phyloP scores from a whole-genome alignment of 257 asterid genomes.

The Rubia yunnanensis region DNA sequence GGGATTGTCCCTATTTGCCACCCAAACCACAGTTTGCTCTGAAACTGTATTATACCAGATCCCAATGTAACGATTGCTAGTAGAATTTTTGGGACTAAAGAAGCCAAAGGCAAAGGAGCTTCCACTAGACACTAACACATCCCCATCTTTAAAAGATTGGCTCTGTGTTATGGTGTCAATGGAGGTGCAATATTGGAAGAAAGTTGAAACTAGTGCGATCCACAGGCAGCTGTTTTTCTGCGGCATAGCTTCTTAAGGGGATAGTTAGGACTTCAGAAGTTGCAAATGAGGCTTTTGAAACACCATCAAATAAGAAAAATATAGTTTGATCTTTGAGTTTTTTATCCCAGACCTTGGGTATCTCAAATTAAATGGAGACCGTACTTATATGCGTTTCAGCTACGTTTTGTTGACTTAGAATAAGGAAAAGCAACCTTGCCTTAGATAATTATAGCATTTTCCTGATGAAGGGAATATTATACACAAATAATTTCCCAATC shows the following conservation, averaged over 20 bases:
- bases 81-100: constrained; percentile 28
- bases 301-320: neutral
- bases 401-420: neutral
- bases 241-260: constrained; percentile 4
- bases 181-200: constrained; percentile 15
- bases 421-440: neutral
- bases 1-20: constrained; percentile 28
- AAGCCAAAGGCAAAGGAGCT: constrained; percentile 23
- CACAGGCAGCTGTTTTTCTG: constrained; percentile 4
- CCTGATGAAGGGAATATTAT: neutral
- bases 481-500: neutral
- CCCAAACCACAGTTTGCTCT: constrained; percentile 32
- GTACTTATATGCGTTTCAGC: too few relatives aligned
- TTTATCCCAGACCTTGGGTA: neutral
- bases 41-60: constrained; percentile 30
- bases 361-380: too few relatives aligned
- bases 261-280: neutral
- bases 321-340: neutral
- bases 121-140: constrained; percentile 13
- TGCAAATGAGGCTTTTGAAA: neutral
- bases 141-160: constrained; percentile 23
- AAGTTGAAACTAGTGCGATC: constrained; percentile 3
- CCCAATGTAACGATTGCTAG: constrained; percentile 21
- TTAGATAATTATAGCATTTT: neutral
- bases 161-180: constrained; percentile 19